Evolutionary conservation across 257 asterid genomes (phyloP), one percentile per base, ranked within the genome.

Genomic region (Cynanchum wilfordii): DNA sequence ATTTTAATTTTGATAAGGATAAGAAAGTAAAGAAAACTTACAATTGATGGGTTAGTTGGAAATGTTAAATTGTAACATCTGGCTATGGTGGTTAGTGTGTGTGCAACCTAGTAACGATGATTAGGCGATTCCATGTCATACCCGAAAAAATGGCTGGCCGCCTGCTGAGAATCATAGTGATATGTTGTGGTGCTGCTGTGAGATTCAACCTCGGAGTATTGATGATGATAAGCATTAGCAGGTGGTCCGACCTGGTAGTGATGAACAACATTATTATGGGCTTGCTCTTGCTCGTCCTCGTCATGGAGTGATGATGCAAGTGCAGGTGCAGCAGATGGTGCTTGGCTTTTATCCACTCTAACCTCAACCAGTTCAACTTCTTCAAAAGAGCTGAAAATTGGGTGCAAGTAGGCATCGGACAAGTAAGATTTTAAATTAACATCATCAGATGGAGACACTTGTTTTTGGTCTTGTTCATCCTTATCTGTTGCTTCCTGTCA

Each of bases 351-450:
- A 13, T 90, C 92, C 29, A 83, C 86, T 75, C 56, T 85, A 50
- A 89, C 92, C 40, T 90, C 96, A 45, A 81, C 84, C 78, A 88
- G 71, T 22, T 92, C 90, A 9, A 85, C 90, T 83, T 92, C 94
- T 80, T 90, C 94, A 65, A 90, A 89, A 27, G 98, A 90, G 79
- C 70, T 92, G 84, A 92, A 95, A 52, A 92, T 92, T 3, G 99
- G 99, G 33, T 95, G 99, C 78, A 95, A 75, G 81, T 95, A 95
- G 11, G 99, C 99, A 69, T 95, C 97, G 0, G 96, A 87, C 80
- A 95, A 79, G 84, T 73, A 89, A 12, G 96, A 51, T 72, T 88
- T 90, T n/a, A 92, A 74, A 75, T 76, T 82, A 64, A 77, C 40
- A 1, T 87, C 96, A 12, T 87, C 96, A 12, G 94, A 79, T 70